Percentiles rank a stretch among this genome's conserved stretches.
phyloP scores from a whole-genome alignment of 441 rosid genomes.

The Raphanus hybrid region DNA sequence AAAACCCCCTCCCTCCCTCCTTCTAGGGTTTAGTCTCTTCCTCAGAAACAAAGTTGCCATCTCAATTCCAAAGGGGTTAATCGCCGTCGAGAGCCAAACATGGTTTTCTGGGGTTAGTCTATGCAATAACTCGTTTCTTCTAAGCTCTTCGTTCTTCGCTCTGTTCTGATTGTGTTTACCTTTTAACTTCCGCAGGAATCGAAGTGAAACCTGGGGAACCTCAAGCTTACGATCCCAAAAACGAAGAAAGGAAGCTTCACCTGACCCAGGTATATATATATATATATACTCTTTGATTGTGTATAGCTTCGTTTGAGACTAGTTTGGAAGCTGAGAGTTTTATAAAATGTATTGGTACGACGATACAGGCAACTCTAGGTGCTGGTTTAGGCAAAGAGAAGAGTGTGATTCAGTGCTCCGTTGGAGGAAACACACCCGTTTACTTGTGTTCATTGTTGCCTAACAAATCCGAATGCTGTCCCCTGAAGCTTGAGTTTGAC shows the following conservation, averaged over 20 bases:
- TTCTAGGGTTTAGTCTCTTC: constrained; percentile 34
- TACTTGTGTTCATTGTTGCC: constrained; percentile 84
- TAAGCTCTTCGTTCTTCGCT: neutral
- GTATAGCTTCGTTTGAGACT: neutral
- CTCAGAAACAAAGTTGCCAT: constrained; percentile 35
- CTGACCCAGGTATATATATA: constrained; percentile 71
- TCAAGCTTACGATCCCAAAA: constrained; percentile 59
- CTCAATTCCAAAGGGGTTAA: no score
- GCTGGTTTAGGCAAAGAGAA: constrained; percentile 66
- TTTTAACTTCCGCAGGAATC: constrained; percentile 51
- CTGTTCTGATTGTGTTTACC: constrained; percentile 10
- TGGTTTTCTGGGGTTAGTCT: constrained; percentile 92
- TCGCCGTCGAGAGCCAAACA: constrained; percentile 33
- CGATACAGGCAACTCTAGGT: constrained; percentile 86
- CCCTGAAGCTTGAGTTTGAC: constrained; percentile 77
- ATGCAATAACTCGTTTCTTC: neutral
- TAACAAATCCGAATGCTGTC: constrained; percentile 66
- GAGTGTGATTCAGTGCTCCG: constrained; percentile 74
- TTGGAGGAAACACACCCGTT: constrained; percentile 62
- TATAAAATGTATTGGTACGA: neutral
- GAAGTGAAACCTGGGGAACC: constrained; percentile 91
- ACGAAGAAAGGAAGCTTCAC: constrained; percentile 69
- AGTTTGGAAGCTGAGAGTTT: neutral
- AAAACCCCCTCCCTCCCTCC: neutral
- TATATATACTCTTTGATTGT: neutral